Base-by-base conservation (phyloP, 257 asterid genomes). In the Ehretia macrophylla region DNA sequence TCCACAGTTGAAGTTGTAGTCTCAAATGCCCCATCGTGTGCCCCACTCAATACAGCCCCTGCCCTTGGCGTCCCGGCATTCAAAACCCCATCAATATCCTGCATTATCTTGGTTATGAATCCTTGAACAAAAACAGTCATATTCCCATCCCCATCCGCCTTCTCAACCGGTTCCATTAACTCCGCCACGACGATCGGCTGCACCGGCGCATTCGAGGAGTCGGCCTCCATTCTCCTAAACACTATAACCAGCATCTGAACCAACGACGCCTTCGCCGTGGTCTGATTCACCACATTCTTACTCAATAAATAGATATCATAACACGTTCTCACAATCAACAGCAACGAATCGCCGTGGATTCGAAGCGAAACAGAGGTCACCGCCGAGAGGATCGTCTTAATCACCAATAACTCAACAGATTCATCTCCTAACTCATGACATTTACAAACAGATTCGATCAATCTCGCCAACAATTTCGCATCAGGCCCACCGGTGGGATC, bases 121-220 rank as follows among this genome's bases (percentile, higher is more conserved):
- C 95, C 88, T 82, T 92, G 99, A 63, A 86, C 97, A 59, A 92
- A 89, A 77, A 86, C 69, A 14, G 95, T 83, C 94, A 80, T 81
- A 27, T 89, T 76, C 56, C 84, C 91, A 63, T 89, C 97, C 56
- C 56, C 85, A 59, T 93, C 96, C 9, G 86, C 69, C 75, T 86
- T 89, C 78, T 89, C 96, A 22, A 76, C 74, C 1, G 95, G 97
- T 59, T 87, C 96, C 96, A 89, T 83, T 62, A 93, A 72, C 77
- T 93, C 97, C 6, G 97, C 97, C 64, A 89, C 97, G 32, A 93
- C 97, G 59, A 93, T 93, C 20, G 99, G 99, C 82, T 89, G 97
- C 74, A 85, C 60, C 0, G 96, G 96, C 67, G 86, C 96, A 0
- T 96, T 89, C 3, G 94, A 84, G 11, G 95, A 86, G 71, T 93